Base-by-base conservation (phyloP, 345 rosid species). In the Gossypium raimondii region DNA sequence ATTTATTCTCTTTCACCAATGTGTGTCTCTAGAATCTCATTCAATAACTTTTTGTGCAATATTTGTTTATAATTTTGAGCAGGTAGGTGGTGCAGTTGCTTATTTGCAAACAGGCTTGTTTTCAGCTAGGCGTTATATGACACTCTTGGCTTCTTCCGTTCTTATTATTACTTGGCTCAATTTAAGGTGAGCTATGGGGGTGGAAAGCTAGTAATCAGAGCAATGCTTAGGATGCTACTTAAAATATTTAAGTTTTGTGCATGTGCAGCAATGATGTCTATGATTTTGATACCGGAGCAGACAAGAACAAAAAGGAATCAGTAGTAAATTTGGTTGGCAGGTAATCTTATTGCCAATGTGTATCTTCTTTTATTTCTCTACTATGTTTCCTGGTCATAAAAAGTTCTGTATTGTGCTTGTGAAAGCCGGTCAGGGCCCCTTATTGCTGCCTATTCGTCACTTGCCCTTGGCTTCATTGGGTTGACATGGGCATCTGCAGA, bases 271-370 rank as follows among this genome's bases (percentile, higher is more conserved):
- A 92, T 77, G 97, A 92, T 83, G 97, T 90, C 71, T 92, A 94
- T 73, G 98, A 94, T 84, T 94, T 89, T 29, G 98, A 92, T 73
- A 92, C 97, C 1, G 97, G 97, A 84, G 98, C 98, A 44, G 98
- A 94, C 79, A 85, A 87, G 83, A 86, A 88, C 86, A 92, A 94
- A 84, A 88, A 81, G 72, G 98, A 94, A 79, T 94, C 97, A 0
- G 92, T 94, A 24, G 97, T 94, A 52, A 94, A 90, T 81, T 51
- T 94, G 81, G 79, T 81, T 67, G 89, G 93, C 82, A 94, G 93
- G 98, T 94, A 85, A 77, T 80, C 68, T 73, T 75, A 9, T 22
- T 65, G 56, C 12, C 67, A 29, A 24, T 25, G 20, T 22, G 43
- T 7, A 2, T 25, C 17, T 41, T 60, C 58, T 58, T 9, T 75